Conservation (phyloP, 2,329 filamentous ascomycete species). For the Curvularia eragrostidis region DNA sequence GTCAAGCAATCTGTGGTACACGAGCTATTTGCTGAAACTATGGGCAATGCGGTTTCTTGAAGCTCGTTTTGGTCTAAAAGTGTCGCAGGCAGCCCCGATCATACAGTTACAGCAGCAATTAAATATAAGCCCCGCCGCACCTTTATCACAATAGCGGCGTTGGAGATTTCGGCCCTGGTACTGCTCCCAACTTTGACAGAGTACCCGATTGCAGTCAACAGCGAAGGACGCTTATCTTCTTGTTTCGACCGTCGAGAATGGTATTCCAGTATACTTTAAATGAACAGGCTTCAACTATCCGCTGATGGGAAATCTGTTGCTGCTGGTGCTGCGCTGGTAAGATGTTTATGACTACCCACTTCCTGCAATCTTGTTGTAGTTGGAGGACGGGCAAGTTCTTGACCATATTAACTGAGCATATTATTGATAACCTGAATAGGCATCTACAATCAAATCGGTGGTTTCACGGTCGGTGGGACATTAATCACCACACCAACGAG, state of each 20-base stretch:
- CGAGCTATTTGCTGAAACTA: conserved; percentile 1
- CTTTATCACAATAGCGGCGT: conserved; percentile 20
- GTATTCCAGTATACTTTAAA: conserved; percentile 53
- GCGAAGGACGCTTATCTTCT: conserved; percentile 52
- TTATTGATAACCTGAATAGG: conserved; percentile 6
- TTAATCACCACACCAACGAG: neutral
- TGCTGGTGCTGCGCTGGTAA: conserved; percentile 46
- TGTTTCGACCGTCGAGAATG: conserved; percentile 51
- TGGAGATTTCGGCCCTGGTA: conserved; percentile 23
- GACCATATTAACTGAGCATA: neutral
- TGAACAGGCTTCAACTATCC: conserved; percentile 38
- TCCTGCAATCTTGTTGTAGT: conserved; percentile 31
- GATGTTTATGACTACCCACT: conserved; percentile 39
- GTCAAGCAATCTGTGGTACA: neutral
- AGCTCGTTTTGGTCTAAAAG: conserved; percentile 13
- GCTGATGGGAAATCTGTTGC: conserved; percentile 32
- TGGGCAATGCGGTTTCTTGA: conserved; percentile 30
- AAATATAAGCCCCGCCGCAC: conserved; percentile 21
- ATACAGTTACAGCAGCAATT: conserved; percentile 23
- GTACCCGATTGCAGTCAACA: conserved; percentile 52
- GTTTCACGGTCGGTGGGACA: conserved; percentile 34
- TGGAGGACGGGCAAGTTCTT: conserved; percentile 35
- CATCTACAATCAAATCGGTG: conserved; percentile 27
- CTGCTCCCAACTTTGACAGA: conserved; percentile 27
- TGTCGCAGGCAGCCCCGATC: conserved; percentile 15